These are phyloP conservation scores for Chaetomium sp. DNA, from an alignment of 2,329 filamentous ascomycete species.

Conservation along the genomic window DNA sequence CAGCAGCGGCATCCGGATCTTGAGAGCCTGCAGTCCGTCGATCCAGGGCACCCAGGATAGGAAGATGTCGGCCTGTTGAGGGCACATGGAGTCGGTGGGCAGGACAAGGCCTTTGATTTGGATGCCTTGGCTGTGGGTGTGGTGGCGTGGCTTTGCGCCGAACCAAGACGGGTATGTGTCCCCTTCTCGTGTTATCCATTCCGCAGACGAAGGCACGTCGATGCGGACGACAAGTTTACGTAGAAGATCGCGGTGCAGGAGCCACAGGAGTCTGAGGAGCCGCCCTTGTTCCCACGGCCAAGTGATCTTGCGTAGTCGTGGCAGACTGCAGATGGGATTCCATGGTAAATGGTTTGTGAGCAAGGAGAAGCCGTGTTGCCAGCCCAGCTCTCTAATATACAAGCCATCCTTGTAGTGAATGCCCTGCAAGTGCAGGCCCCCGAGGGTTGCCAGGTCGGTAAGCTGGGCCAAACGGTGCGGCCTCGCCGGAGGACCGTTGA, in stretches of 20 bases:
- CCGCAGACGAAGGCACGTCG: background rate
- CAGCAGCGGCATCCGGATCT: constrained; percentile 1
- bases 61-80: background rate
- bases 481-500: background rate
- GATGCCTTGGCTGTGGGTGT: background rate
- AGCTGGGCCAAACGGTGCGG: background rate
- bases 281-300: background rate
- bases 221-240: background rate
- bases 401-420: background rate
- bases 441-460: background rate
- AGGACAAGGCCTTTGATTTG: background rate
- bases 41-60: background rate
- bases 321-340: background rate
- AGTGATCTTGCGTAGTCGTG: background rate
- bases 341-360: background rate
- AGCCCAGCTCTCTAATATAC: background rate
- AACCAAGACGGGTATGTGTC: background rate
- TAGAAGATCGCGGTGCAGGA: background rate
- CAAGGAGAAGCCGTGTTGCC: background rate
- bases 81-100: background rate
- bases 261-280: background rate
- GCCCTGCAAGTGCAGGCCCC: background rate
- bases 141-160: too few relatives aligned
- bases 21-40: background rate
- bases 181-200: background rate